Evolutionary conservation across 2,329 filamentous ascomycete genomes (phyloP).

Genomic region (Lachnellula suecica): DNA sequence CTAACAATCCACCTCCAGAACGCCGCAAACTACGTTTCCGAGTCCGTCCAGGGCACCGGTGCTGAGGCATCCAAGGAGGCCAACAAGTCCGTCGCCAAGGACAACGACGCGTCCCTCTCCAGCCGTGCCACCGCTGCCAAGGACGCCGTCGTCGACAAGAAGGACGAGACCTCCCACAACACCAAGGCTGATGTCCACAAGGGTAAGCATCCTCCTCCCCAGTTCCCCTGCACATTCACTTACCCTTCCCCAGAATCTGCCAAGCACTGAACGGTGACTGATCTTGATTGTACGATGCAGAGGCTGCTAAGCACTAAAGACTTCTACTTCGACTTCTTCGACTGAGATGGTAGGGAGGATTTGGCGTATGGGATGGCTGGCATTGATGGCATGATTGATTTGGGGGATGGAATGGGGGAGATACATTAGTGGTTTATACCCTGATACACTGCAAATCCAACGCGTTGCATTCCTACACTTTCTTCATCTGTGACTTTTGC

Average conservation of each 20-base stretch:
- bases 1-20: slow-evolving; percentile 33
- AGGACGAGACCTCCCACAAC: slow-evolving; percentile 51
- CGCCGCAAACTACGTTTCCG: slow-evolving; percentile 56
- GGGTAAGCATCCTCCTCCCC: slow-evolving; percentile 26
- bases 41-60: slow-evolving; percentile 49
- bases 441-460: background rate
- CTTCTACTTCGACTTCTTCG: background rate
- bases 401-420: background rate
- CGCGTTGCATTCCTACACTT: background rate
- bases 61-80: slow-evolving; percentile 54
- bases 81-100: slow-evolving; percentile 58
- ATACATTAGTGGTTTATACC: background rate
- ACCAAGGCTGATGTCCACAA: slow-evolving; percentile 48
- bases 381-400: background rate
- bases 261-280: slow-evolving; percentile 28
- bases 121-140: slow-evolving; percentile 51
- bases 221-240: background rate
- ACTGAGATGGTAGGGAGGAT: background rate
- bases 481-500: background rate
- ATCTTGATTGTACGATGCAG: slow-evolving; percentile 15
- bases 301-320: slow-evolving; percentile 35
- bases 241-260: slow-evolving; percentile 25
- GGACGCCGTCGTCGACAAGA: slow-evolving; percentile 51
- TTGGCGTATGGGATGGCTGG: background rate
- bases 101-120: slow-evolving; percentile 40